Percentiles rank a stretch among this genome's conserved stretches.
Evolutionary conservation across 2,329 filamentous ascomycete genomes (phyloP).

Genomic region (Fusarium coffeatum): DNA sequence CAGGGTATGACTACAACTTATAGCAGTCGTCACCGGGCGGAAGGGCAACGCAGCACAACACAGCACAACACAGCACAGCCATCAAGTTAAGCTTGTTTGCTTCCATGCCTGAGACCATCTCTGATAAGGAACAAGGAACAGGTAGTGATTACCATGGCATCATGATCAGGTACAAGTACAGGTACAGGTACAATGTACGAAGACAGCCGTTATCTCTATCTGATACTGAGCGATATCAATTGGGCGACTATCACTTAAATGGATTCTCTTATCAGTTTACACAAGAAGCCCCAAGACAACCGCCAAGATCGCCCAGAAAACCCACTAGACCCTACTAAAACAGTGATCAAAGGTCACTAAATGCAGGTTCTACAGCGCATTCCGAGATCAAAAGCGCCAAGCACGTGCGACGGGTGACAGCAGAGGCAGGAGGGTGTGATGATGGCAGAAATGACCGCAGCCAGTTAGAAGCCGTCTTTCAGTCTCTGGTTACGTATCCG

Average conservation of each 20-base stretch:
- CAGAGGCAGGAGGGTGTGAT: conserved; percentile 18
- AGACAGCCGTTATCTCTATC: conserved; percentile 35
- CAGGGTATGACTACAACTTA: conserved; percentile 45
- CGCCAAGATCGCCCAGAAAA: conserved; percentile 19
- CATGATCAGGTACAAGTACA: conserved; percentile 19
- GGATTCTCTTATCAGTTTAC: conserved; percentile 35
- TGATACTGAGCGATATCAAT: conserved; percentile 31
- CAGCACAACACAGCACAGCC: conserved; percentile 12
- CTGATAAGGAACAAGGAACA: conserved; percentile 34
- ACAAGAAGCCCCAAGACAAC: conserved; percentile 10
- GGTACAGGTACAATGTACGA: neutral
- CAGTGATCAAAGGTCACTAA: conserved; percentile 16
- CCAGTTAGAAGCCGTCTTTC: conserved; percentile 43
- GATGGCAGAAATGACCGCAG: conserved; percentile 5
- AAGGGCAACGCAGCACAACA: conserved; percentile 17
- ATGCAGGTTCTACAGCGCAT: conserved; percentile 37
- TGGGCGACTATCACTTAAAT: conserved; percentile 17
- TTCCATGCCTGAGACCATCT: conserved; percentile 11
- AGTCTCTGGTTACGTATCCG: conserved; percentile 51
- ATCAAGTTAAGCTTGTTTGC: conserved; percentile 41
- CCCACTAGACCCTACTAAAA: conserved; percentile 22
- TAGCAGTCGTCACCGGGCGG: conserved; percentile 29
- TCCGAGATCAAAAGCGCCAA: conserved; percentile 36
- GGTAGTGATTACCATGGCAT: conserved; percentile 28
- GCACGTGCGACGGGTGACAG: conserved; percentile 22